phyloP scores from a whole-genome alignment of 2,329 filamentous ascomycete species.

The Fusarium miscanthi region DNA sequence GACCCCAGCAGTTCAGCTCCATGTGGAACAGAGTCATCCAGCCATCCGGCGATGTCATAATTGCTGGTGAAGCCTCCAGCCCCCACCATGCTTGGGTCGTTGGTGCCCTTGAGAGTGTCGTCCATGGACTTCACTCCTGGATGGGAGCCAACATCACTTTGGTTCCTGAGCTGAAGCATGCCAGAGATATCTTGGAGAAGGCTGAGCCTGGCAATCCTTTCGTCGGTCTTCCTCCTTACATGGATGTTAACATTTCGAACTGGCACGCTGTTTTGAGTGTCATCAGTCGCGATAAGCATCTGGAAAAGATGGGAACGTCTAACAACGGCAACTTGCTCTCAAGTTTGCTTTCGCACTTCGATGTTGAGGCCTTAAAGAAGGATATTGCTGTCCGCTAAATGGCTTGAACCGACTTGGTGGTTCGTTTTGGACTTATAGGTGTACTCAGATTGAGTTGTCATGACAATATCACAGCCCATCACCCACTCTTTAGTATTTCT shows the following conservation, averaged over 20 bases:
- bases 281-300: background rate
- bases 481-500: background rate
- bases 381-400: background rate
- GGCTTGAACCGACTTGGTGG: too few relatives aligned
- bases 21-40: conserved; percentile 20
- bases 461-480: background rate
- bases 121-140: conserved; percentile 3
- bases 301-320: background rate
- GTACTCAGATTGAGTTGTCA: background rate
- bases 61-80: conserved; percentile 18
- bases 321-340: background rate
- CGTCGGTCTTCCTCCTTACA: conserved; percentile 1
- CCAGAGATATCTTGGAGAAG: background rate
- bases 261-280: conserved; percentile 1
- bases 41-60: conserved; percentile 22
- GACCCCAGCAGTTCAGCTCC: conserved; percentile 16
- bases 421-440: background rate
- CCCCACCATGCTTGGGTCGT: conserved; percentile 12
- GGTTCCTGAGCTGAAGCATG: background rate
- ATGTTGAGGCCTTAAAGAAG: background rate
- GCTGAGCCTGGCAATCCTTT: background rate
- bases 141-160: background rate
- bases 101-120: conserved; percentile 10
- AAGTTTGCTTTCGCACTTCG: background rate
- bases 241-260: background rate